Conservation (phyloP, 1,284 basidiomycete genomes). For the Papiliotrema nemorosa region DNA sequence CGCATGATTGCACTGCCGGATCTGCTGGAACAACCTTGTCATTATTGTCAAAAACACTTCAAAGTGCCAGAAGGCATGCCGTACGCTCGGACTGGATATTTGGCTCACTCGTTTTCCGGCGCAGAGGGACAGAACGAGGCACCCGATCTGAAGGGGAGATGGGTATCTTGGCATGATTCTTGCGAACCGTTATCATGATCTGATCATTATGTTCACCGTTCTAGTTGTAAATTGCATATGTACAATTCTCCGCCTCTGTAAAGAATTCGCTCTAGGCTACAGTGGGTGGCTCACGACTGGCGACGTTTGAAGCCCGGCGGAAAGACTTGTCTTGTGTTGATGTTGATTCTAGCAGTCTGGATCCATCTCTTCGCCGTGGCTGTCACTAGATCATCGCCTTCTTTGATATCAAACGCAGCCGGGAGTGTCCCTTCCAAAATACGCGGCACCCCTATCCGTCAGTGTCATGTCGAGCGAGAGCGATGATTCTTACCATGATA, state of each 20-base stretch:
- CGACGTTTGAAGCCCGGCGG: slow-evolving; percentile 37
- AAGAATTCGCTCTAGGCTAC: too few species aligned
- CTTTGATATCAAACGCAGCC: slow-evolving; percentile 53
- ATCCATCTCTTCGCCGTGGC: slow-evolving; percentile 59
- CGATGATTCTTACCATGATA: slow-evolving; percentile 65
- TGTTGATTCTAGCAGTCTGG: slow-evolving; percentile 59
- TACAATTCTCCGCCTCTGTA: too few species aligned
- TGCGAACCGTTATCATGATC: slow-evolving; percentile 8
- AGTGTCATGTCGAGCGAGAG: slow-evolving; percentile 1
- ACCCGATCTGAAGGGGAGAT: slow-evolving; percentile 1
- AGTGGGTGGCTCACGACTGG: too few species aligned
- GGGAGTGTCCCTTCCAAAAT: slow-evolving; percentile 77
- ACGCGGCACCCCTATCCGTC: slow-evolving; percentile 68
- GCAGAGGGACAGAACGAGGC: neutral
- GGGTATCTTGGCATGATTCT: slow-evolving; percentile 22
- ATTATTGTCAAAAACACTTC: slow-evolving; percentile 9
- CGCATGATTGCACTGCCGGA: slow-evolving; percentile 6
- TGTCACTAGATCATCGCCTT: slow-evolving; percentile 27
- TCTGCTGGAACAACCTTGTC: slow-evolving; percentile 11
- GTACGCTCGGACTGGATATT: slow-evolving; percentile 5
- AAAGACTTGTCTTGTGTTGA: slow-evolving; percentile 79
- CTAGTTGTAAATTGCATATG: too few species aligned
- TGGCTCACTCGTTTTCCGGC: neutral
- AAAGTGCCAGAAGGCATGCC: slow-evolving; percentile 16
- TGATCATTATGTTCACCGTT: neutral